Percentiles rank a stretch among this genome's conserved stretches.
These are phyloP conservation scores for Aureobasidium melanogenum DNA, from an alignment of 2,329 filamentous ascomycete species.

Conservation along the genomic window DNA sequence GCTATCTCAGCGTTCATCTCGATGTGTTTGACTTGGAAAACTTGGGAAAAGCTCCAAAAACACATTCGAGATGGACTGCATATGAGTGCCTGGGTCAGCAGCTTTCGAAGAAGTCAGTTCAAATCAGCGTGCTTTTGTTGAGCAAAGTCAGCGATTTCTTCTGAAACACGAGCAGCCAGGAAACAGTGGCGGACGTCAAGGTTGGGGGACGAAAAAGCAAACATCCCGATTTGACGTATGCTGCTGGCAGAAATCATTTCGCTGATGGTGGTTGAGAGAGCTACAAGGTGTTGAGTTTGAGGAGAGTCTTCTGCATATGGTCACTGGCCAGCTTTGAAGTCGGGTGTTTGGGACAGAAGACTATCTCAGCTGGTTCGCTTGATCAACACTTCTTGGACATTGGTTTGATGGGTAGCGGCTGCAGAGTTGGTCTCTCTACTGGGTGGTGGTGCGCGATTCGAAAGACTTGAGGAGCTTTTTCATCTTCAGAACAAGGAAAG, in stretches of 20 bases:
- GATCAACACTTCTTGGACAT: background rate
- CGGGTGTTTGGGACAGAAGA: background rate
- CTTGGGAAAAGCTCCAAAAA: conserved; percentile 8
- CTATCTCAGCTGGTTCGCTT: conserved; percentile 2
- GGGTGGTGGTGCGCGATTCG: background rate
- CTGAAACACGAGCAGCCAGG: background rate
- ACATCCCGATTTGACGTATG: background rate
- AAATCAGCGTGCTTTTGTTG: background rate
- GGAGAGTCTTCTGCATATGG: conserved; percentile 1
- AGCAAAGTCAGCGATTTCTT: no score
- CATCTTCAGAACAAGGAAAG: no score
- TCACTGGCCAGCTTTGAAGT: background rate
- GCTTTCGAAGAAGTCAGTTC: background rate
- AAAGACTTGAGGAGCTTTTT: background rate
- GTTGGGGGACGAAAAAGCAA: background rate
- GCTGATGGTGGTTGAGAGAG: background rate
- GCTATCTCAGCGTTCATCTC: background rate
- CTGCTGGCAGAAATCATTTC: background rate
- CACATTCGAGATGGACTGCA: background rate
- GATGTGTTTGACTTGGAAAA: background rate
- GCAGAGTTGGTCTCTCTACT: background rate
- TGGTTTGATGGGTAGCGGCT: background rate
- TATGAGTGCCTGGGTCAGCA: background rate
- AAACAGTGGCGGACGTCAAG: background rate
- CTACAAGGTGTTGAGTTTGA: background rate